phyloP scores from a whole-genome alignment of 2,329 filamentous ascomycete species.

The Aspergillus tamarii region DNA sequence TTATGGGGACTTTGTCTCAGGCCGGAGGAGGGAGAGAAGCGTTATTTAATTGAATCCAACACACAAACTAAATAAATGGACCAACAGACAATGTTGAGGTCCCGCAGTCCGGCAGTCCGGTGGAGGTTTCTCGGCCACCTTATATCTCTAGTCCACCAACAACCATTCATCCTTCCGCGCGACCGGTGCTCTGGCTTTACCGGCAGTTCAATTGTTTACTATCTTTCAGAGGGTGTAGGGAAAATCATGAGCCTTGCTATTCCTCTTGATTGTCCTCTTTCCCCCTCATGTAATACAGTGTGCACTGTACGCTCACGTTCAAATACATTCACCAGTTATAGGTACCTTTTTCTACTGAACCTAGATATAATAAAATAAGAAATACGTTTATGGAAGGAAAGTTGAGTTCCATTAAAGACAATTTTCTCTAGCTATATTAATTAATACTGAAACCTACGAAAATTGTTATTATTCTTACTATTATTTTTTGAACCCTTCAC shows the following conservation, averaged over 20 bases:
- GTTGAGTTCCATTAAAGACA: background rate
- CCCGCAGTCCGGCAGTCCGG: slow-evolving; percentile 25
- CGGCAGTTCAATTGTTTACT: background rate
- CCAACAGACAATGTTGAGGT: slow-evolving; percentile 24
- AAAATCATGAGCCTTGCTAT: background rate
- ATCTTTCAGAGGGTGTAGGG: background rate
- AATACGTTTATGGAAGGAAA: no score
- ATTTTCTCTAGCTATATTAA: background rate
- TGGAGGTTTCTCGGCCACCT: slow-evolving; percentile 14
- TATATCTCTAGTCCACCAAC: slow-evolving; percentile 7
- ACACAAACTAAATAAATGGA: slow-evolving; percentile 14
- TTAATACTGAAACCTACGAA: background rate
- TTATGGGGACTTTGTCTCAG: slow-evolving; percentile 2
- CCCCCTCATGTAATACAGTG: background rate
- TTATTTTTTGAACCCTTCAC: background rate
- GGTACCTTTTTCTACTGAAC: no score
- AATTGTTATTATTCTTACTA: background rate
- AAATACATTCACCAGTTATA: background rate
- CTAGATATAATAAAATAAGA: no score
- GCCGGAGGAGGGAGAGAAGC: slow-evolving; percentile 4
- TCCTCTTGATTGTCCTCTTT: background rate
- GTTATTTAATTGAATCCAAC: slow-evolving; percentile 20
- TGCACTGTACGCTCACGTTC: background rate
- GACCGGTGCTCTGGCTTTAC: slow-evolving; percentile 3
- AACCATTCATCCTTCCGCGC: slow-evolving; percentile 1